These are phyloP conservation scores for Prunella vulgaris DNA, from an alignment of 257 asterid species.

Conservation along the genomic window DNA sequence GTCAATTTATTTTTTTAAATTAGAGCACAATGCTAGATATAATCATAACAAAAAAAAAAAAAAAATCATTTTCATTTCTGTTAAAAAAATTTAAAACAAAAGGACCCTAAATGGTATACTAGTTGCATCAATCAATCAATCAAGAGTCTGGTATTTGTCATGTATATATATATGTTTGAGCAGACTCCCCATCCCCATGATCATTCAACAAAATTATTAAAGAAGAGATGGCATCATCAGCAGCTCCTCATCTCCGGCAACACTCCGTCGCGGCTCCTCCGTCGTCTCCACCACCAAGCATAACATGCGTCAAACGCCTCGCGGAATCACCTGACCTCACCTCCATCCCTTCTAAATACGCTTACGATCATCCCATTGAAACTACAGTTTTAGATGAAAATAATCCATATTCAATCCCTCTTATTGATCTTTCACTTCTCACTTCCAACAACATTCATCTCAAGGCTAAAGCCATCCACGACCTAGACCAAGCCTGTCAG, in stretches of 20 bases:
- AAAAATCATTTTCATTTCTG: no score
- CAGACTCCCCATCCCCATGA: not conserved
- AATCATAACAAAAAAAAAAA: no score
- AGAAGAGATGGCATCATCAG: not conserved
- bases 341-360: constrained; percentile 44
- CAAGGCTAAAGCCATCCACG: constrained; percentile 37
- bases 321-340: constrained; percentile 34
- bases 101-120: no score
- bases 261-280: not conserved
- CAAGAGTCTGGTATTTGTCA: no score
- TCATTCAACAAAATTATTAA: no score
- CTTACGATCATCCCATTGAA: constrained; percentile 25
- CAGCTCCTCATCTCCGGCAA: not conserved
- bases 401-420: constrained; percentile 42
- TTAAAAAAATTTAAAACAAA: no score
- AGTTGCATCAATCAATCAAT: no score
- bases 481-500: constrained; percentile 43
- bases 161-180: no score
- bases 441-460: constrained; percentile 28
- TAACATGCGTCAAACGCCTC: constrained; percentile 32
- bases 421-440: constrained; percentile 43
- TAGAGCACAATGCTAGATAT: no score
- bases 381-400: constrained; percentile 18
- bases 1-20: no score
- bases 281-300: not conserved